Evolutionary conservation across 2,329 filamentous ascomycete species (phyloP).

Genomic region (Alternaria dauci): DNA sequence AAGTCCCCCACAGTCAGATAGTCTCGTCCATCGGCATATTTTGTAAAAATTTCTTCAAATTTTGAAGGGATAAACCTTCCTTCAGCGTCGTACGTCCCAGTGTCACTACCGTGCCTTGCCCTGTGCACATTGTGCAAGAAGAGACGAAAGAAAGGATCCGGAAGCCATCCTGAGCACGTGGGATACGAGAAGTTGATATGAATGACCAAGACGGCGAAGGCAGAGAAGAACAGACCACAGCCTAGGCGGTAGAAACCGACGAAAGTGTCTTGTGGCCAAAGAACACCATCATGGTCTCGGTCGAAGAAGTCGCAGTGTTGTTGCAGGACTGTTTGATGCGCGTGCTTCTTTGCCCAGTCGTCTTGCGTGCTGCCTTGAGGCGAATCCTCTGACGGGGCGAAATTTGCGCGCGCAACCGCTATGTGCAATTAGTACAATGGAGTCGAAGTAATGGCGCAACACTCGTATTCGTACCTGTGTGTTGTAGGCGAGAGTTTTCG

Average conservation of each 20-base stretch:
- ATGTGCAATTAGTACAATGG: slow-evolving; percentile 1
- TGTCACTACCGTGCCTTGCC: slow-evolving; percentile 56
- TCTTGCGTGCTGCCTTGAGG: slow-evolving; percentile 55
- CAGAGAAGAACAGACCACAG: slow-evolving; percentile 55
- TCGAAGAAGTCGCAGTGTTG: slow-evolving; percentile 65
- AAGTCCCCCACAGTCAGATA: slow-evolving; percentile 53
- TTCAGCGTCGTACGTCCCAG: slow-evolving; percentile 55
- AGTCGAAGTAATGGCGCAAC: neutral
- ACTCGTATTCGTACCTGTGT: slow-evolving; percentile 18
- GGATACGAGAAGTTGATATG: slow-evolving; percentile 61
- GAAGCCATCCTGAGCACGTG: slow-evolving; percentile 54
- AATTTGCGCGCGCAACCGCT: slow-evolving; percentile 55
- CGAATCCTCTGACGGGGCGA: slow-evolving; percentile 51
- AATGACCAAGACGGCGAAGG: slow-evolving; percentile 59
- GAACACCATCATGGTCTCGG: slow-evolving; percentile 60
- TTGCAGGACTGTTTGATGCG: slow-evolving; percentile 58
- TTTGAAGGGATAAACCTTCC: slow-evolving; percentile 57
- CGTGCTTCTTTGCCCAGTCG: slow-evolving; percentile 50
- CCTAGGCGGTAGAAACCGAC: slow-evolving; percentile 57
- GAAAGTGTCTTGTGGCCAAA: slow-evolving; percentile 63
- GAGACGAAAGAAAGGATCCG: slow-evolving; percentile 56
- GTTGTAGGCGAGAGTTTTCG: slow-evolving; percentile 15
- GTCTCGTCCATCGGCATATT: slow-evolving; percentile 53
- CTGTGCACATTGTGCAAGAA: slow-evolving; percentile 53
- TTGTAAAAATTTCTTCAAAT: slow-evolving; percentile 60